These are phyloP conservation scores for Ophiostoma tasmaniense DNA, from an alignment of 2,329 filamentous ascomycete genomes.

Conservation along the genomic window DNA sequence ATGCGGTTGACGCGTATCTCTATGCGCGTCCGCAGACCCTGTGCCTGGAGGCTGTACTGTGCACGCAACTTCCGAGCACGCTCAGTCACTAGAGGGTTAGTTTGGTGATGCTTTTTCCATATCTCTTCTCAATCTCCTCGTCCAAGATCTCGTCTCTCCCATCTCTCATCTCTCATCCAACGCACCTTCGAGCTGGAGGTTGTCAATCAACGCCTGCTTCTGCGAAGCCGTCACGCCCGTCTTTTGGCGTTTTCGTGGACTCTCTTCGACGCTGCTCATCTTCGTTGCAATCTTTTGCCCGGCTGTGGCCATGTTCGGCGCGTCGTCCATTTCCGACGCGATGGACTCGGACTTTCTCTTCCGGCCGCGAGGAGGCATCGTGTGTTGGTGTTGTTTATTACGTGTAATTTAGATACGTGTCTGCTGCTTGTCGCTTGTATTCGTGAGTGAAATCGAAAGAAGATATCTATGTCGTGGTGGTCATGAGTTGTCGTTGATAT, in stretches of 20 bases:
- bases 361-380: slow-evolving; percentile 38
- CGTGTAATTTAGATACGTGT: too few species aligned
- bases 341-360: slow-evolving; percentile 39
- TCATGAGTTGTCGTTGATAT: neutral
- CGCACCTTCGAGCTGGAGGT: slow-evolving; percentile 76
- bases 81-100: slow-evolving; percentile 59
- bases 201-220: slow-evolving; percentile 82
- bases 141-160: neutral
- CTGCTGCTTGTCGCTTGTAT: neutral
- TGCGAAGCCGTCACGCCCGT: slow-evolving; percentile 58
- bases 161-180: neutral
- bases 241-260: slow-evolving; percentile 54
- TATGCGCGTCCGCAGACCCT: slow-evolving; percentile 74
- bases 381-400: slow-evolving; percentile 17
- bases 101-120: too few species aligned
- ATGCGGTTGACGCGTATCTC: slow-evolving; percentile 93
- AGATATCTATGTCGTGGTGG: neutral
- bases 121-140: neutral
- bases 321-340: slow-evolving; percentile 24
- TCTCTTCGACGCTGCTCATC: slow-evolving; percentile 34
- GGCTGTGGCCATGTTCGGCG: slow-evolving; percentile 17
- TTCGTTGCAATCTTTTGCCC: slow-evolving; percentile 29
- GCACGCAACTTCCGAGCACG: slow-evolving; percentile 78
- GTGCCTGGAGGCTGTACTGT: slow-evolving; percentile 81
- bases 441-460: neutral